Evolutionary conservation across 345 rosid species (phyloP), one percentile per base, ranked within the genome.

Genomic region (Conringia planisiliqua): DNA sequence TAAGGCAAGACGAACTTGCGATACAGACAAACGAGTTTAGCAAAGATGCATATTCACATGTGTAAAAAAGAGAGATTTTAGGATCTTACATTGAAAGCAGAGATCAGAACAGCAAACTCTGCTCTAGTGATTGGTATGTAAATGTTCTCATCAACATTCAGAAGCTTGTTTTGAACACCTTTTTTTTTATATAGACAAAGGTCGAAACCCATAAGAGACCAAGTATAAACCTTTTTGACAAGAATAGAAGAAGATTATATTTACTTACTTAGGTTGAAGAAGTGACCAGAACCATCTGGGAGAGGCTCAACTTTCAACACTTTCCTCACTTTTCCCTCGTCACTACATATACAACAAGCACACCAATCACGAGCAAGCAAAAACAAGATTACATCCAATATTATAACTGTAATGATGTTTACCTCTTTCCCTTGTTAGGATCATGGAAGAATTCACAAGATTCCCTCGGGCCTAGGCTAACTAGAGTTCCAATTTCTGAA

Each of bases 261-360:
- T 5, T 4, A 63, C 80, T 82, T 87, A 95, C 99, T 84, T 55
- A 95, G 89, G 81, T 90, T 91, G 78, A 94, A 94, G 85, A 94
- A 87, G 83, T 87, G 95, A 48, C 97, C 99, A 13, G 93, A 85
- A 56, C 99, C 96, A 89, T 95, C 97, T 38, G 96, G 77, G 62
- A 95, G 89, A 48, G 97, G 97, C 85, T 90, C 99, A 55, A 95
- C 92, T 82, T 85, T 91, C 90, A 95, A 85, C 73, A 91, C 82
- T 87, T 94, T 94, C 86, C 93, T 87, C 75, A 94, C 85, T 75
- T 90, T 87, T 38, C 98, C 98, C 73, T 94, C 98, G 18, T 94
- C 97, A 58, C 97, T 76, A 68, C 54, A 51, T 33, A 27, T 83
- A 81, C 76, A 86, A 74, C 58, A 24, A 70, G 64, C 39, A 65